Percentiles rank a stretch among this genome's conserved stretches.
phyloP scores from a whole-genome alignment of 768 basidiomycete genomes.

The Rhodosporidiobolus odoratus region DNA sequence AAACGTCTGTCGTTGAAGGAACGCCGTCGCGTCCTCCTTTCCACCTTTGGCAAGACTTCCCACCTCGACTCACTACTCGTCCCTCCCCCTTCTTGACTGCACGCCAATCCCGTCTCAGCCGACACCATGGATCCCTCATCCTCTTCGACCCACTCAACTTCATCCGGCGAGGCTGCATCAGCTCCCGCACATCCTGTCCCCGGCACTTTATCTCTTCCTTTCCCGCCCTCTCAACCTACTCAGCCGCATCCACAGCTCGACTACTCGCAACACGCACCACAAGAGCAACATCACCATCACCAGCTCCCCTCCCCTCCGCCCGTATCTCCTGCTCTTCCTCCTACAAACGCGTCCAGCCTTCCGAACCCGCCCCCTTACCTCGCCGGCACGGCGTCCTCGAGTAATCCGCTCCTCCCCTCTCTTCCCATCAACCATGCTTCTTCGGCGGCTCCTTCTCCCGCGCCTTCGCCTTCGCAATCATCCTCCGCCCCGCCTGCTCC shows the following conservation, averaged over 20 bases:
- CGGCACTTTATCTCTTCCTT: neutral
- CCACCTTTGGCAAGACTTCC: neutral
- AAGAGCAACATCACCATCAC: neutral
- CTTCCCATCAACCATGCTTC: neutral
- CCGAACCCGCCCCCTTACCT: neutral
- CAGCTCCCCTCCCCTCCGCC: neutral
- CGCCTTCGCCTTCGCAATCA: no score
- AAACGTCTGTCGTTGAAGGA: no score
- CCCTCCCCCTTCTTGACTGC: neutral
- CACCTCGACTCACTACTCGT: neutral
- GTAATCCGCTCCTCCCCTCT: constrained; percentile 8
- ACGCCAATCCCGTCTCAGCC: neutral
- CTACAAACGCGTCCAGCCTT: neutral
- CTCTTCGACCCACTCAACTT: neutral
- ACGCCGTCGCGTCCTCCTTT: neutral
- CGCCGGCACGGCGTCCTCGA: no score
- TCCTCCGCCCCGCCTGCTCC: constrained; percentile 13
- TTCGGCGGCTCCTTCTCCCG: neutral
- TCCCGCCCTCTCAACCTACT: neutral
- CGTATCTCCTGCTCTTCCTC: neutral
- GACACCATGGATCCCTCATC: neutral
- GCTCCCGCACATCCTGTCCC: neutral
- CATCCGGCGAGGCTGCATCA: neutral
- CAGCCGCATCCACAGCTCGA: neutral
- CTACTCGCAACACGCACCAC: no score